Conservation (phyloP, 768 basidiomycete genomes). For the Amanita inopinata region DNA sequence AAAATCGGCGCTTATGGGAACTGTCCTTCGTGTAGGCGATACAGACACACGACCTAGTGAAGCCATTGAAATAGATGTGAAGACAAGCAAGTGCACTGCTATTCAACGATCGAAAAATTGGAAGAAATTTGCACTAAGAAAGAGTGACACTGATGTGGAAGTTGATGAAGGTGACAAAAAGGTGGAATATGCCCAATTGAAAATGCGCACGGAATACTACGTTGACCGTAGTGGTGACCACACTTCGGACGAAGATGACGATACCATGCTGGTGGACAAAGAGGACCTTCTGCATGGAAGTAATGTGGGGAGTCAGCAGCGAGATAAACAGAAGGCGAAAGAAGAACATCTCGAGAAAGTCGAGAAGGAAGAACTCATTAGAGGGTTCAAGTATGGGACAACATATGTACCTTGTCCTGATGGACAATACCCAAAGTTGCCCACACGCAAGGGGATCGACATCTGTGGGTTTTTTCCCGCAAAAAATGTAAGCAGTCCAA, state of each 20-base stretch:
- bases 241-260: constrained; percentile 29
- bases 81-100: constrained; percentile 74
- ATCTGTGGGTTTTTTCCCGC: constrained; percentile 74
- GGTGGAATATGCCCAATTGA: constrained; percentile 32
- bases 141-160: constrained; percentile 23
- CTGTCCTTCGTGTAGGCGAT: constrained; percentile 72
- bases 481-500: constrained; percentile 41
- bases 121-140: constrained; percentile 61
- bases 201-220: constrained; percentile 47
- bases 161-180: constrained; percentile 26
- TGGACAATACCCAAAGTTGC: constrained; percentile 66
- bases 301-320: constrained; percentile 18
- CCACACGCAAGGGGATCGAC: constrained; percentile 79
- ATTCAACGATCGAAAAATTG: constrained; percentile 58
- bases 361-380: constrained; percentile 70
- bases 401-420: constrained; percentile 83
- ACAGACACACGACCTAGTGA: constrained; percentile 54
- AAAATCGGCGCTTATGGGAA: constrained; percentile 58
- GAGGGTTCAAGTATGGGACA: constrained; percentile 85
- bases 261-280: constrained; percentile 32
- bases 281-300: constrained; percentile 19
- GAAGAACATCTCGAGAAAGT: constrained; percentile 39
- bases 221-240: constrained; percentile 34
- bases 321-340: constrained; percentile 24
- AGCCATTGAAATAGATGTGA: constrained; percentile 64